Evolutionary conservation across 768 basidiomycete species (phyloP), one percentile per base, ranked within the genome.

Genomic region (Naganishia kalamii): DNA sequence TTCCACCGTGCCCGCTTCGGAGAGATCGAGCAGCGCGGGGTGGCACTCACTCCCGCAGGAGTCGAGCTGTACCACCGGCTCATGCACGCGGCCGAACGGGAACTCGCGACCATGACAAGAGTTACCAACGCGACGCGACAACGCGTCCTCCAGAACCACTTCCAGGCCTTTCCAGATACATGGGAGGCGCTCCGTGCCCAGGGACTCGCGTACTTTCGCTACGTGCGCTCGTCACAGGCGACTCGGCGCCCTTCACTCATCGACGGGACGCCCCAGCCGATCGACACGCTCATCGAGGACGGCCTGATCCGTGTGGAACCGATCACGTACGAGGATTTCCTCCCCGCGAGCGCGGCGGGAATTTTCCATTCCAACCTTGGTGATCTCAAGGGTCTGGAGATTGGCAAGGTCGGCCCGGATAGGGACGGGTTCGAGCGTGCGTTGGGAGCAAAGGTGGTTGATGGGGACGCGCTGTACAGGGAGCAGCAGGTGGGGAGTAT

Each of bases 341-440:
- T 76, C 19, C 75, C 75, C 3, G 75, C 74, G n/a, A 71, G 70
- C 4, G 75, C 75, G 21, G 75, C 75, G 15, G 73, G 75, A 10
- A 76, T 76, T 40, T 76, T 76, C 64, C 68, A 69, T 30, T 69
- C 68, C 7, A 76, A 76, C 52, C 67, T 76, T 8, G 72, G 69
- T 19, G 62, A 68, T 29, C 33, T 69, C 40, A 32, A 60, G n/a
- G 50, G 47, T 1, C 52, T 66, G 17, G 51, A 43, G 17, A 32
- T 29, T n/a, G 17, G 60, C 12, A 41, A 37, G 23, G 60, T 52
- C 25, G 66, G 66, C 1, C 63, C 68, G 6, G 68, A 68, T 30
- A 64, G 60, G 61, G 64, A 66, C 6, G 69, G 50, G 15, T 72
- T 75, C 49, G 72, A 75, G 47, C 3, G 30, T n/a, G 69, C 69